Conservation (phyloP, 352 stramenopile species). For the Phytopythium delawarense region DNA sequence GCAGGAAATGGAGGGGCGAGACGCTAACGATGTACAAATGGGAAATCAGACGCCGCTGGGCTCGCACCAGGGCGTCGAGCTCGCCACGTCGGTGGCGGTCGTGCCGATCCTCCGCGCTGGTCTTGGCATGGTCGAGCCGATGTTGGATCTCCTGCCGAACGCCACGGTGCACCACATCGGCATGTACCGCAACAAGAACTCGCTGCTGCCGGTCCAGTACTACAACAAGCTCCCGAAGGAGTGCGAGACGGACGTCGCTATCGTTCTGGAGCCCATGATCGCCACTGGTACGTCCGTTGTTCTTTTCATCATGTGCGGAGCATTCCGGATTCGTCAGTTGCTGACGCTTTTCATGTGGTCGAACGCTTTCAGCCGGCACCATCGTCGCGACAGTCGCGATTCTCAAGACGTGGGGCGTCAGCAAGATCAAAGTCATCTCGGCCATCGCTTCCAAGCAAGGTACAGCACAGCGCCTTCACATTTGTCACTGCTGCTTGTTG, state of each 20-base stretch:
- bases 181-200: conserved; percentile 90
- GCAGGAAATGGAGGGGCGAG: background rate
- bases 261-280: conserved; percentile 97
- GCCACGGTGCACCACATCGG: conserved; percentile 97
- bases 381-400: conserved; percentile 95
- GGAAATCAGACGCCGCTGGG: conserved; percentile 59
- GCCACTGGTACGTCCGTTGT: conserved; percentile 65
- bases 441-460: conserved; percentile 93
- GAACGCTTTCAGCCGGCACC: conserved; percentile 62
- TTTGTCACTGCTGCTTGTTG: background rate
- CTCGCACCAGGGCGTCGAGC: conserved; percentile 76
- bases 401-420: conserved; percentile 93
- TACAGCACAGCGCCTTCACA: background rate
- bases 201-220: conserved; percentile 95
- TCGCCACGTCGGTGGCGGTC: conserved; percentile 91
- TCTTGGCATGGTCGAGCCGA: conserved; percentile 91
- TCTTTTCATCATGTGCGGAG: background rate
- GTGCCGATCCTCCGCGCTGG: conserved; percentile 95
- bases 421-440: conserved; percentile 93
- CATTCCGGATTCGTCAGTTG: background rate
- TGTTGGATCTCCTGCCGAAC: conserved; percentile 96
- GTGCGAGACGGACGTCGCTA: conserved; percentile 90
- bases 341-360: background rate
- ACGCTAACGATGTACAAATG: background rate
- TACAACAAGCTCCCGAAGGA: conserved; percentile 98